phyloP scores from a whole-genome alignment of 345 rosid species.

The Eucalyptus microcorys region DNA sequence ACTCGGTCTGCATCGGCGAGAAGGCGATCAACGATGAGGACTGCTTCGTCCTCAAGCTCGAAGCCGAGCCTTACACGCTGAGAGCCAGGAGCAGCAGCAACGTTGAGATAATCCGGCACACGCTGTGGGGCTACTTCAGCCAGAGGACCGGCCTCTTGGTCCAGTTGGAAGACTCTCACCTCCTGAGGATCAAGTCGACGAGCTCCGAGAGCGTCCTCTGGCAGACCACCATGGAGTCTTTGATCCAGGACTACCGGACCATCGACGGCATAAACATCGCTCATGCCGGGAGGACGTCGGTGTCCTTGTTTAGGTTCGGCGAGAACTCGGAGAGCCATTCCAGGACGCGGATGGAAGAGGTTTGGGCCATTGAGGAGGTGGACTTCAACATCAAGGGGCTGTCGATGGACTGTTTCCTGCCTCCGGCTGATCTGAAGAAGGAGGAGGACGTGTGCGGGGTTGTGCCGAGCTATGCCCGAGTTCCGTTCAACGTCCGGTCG shows the following conservation, averaged over 20 bases:
- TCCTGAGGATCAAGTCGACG: slow-evolving; percentile 48
- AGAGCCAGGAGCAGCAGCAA: slow-evolving; percentile 58
- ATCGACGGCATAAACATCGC: slow-evolving; percentile 81
- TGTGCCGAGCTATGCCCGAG: not conserved
- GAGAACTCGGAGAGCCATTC: slow-evolving; percentile 51
- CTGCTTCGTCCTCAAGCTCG: slow-evolving; percentile 71
- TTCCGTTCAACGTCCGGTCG: slow-evolving; percentile 34
- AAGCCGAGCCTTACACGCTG: slow-evolving; percentile 42
- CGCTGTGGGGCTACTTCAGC: slow-evolving; percentile 87
- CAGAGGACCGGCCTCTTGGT: slow-evolving; percentile 79
- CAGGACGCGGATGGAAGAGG: slow-evolving; percentile 87
- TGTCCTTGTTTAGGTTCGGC: slow-evolving; percentile 57
- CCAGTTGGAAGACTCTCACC: slow-evolving; percentile 74
- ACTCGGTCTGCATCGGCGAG: slow-evolving; percentile 68
- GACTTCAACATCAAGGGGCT: slow-evolving; percentile 89
- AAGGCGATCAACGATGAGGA: slow-evolving; percentile 53
- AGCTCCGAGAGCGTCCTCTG: slow-evolving; percentile 52
- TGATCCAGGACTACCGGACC: slow-evolving; percentile 57
- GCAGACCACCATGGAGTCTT: slow-evolving; percentile 91
- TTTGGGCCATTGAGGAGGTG: slow-evolving; percentile 82
- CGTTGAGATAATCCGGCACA: slow-evolving; percentile 69
- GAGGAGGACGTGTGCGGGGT: slow-evolving; percentile 40
- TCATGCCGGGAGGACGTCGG: slow-evolving; percentile 58
- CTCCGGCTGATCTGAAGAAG: slow-evolving; percentile 76
- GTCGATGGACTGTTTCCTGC: slow-evolving; percentile 82